A percentile compares a stretch with the other conserved stretches of the same genome.
phyloP scores from a whole-genome alignment of 2,329 filamentous ascomycete species.

The Sclerotinia minor region DNA sequence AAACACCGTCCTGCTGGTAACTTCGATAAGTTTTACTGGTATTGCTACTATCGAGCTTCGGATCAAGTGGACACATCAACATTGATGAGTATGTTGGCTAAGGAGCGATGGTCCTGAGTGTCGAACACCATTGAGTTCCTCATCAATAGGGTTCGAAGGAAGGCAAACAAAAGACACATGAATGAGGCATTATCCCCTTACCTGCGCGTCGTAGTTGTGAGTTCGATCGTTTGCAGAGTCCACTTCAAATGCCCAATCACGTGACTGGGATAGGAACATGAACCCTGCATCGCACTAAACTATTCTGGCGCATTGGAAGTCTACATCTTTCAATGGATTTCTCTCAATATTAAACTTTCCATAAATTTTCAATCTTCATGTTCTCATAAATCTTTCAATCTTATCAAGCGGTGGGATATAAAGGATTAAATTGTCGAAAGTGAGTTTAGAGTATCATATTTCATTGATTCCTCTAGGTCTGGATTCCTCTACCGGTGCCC shows the following conservation, averaged over 20 bases:
- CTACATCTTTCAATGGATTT: not conserved
- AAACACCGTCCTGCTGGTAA: no score
- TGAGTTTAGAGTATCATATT: not conserved
- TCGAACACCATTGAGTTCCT: not conserved
- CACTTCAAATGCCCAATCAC: not conserved
- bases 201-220: no score
- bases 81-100: not conserved
- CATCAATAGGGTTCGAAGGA: not conserved
- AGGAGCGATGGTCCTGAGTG: not conserved
- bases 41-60: not conserved
- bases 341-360: not conserved
- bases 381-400: not conserved
- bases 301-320: not conserved
- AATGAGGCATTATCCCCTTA: no score
- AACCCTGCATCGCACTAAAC: not conserved
- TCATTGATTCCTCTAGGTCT: not conserved
- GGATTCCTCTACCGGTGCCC: not conserved
- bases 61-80: not conserved
- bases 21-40: not conserved
- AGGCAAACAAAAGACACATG: not conserved
- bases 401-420: constrained; percentile 4
- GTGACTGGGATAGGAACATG: not conserved
- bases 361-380: not conserved
- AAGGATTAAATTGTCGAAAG: not conserved
- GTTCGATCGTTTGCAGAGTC: not conserved